Conservation (phyloP, 768 basidiomycete species). For the Leccinum uliginosum region DNA sequence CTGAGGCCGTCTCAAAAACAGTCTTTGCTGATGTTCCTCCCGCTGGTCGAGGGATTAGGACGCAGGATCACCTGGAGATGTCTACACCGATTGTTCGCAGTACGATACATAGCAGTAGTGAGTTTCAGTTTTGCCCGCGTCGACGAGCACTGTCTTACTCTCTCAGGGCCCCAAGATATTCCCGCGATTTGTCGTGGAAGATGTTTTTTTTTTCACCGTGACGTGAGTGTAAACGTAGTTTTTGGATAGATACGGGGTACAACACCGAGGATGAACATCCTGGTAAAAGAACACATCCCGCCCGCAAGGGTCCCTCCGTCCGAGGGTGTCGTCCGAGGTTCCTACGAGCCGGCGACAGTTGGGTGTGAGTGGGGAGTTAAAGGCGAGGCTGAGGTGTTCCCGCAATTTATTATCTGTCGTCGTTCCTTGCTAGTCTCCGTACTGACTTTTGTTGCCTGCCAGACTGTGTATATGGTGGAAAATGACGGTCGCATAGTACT, state of each 20-base stretch:
- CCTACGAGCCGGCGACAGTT: constrained; percentile 33
- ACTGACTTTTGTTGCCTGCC: constrained; percentile 3
- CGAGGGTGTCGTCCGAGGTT: constrained; percentile 28
- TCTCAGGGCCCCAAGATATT: neutral
- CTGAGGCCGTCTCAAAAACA: constrained; percentile 74
- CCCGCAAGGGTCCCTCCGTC: constrained; percentile 34
- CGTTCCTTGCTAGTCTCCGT: neutral
- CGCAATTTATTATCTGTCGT: neutral
- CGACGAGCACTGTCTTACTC: neutral
- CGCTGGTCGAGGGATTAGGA: constrained; percentile 86
- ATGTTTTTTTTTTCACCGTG: neutral
- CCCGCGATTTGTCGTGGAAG: too few relatives aligned
- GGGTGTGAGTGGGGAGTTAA: constrained; percentile 76
- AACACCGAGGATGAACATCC: constrained; percentile 72
- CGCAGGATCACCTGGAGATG: constrained; percentile 90
- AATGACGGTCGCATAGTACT: neutral
- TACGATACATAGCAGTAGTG: constrained; percentile 11
- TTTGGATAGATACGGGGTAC: constrained; percentile 9
- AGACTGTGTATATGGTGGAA: neutral
- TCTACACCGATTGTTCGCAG: constrained; percentile 40
- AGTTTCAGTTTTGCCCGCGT: constrained; percentile 1
- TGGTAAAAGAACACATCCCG: constrained; percentile 87
- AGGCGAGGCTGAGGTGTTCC: constrained; percentile 81
- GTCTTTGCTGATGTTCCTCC: constrained; percentile 88
- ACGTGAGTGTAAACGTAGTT: neutral